Evolutionary conservation across 306 rosid genomes (phyloP).

Genomic region (Prunus mira): DNA sequence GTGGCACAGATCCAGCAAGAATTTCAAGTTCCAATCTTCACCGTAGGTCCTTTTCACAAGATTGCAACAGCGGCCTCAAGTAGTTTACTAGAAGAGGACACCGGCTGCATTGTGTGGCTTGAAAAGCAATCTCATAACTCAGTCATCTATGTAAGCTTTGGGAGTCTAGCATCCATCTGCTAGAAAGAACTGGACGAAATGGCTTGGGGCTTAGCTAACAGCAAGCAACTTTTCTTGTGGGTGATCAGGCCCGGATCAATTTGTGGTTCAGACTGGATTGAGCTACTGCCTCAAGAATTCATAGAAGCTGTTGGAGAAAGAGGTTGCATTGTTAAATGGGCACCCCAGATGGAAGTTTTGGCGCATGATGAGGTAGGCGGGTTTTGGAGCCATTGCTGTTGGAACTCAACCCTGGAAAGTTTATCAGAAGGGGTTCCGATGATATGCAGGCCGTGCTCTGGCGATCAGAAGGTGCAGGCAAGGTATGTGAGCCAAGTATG

Average conservation of each 20-base stretch:
- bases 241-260: too few species aligned
- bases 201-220: too few species aligned
- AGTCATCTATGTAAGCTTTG: conserved; percentile 39
- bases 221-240: too few species aligned
- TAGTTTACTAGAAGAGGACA: conserved; percentile 23
- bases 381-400: conserved; percentile 65
- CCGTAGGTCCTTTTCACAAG: conserved; percentile 50
- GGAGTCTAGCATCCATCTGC: conserved; percentile 25
- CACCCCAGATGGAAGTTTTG: conserved; percentile 54
- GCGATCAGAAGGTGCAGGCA: conserved; percentile 54
- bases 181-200: too few species aligned
- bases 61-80: conserved; percentile 16
- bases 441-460: conserved; percentile 52
- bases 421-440: conserved; percentile 64
- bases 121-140: conserved; percentile 19
- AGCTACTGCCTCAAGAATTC: too few species aligned
- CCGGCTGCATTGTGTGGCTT: conserved; percentile 25
- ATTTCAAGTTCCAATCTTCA: conserved; percentile 27
- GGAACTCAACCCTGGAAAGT: conserved; percentile 71
- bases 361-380: conserved; percentile 50
- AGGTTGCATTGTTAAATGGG: conserved; percentile 48
- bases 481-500: conserved; percentile 52
- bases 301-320: too few species aligned
- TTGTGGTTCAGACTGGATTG: too few species aligned
- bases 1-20: conserved; percentile 20